Evolutionary conservation across 2,329 filamentous ascomycete species (phyloP).

Genomic region (Cytospora mali): DNA sequence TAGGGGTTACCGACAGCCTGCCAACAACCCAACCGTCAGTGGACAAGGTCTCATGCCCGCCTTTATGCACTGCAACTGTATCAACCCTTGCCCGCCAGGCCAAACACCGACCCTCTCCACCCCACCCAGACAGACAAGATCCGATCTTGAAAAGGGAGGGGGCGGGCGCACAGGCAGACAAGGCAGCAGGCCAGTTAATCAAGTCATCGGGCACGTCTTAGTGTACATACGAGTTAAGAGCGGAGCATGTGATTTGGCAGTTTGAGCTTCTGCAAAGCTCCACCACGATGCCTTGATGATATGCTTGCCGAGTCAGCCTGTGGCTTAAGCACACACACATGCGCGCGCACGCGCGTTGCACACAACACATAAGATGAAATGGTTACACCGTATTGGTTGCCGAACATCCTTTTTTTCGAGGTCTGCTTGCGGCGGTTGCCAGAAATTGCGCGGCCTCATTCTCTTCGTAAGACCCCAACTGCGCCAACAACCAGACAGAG

Average conservation of each 20-base stretch:
- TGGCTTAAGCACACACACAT: background rate
- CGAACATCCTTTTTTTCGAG: background rate
- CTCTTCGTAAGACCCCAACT: too few species aligned
- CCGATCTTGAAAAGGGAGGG: too few species aligned
- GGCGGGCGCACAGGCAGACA: too few species aligned
- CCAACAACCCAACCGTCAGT: background rate
- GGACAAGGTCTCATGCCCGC: constrained; percentile 11
- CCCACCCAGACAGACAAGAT: background rate
- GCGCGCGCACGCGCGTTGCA: too few species aligned
- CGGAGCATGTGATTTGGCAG: too few species aligned
- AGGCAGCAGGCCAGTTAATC: too few species aligned
- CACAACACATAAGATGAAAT: background rate
- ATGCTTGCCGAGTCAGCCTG: too few species aligned
- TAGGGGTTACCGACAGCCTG: background rate
- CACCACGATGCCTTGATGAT: too few species aligned
- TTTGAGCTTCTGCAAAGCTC: too few species aligned
- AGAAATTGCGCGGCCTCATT: background rate
- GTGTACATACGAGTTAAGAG: too few species aligned
- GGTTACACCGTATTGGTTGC: background rate
- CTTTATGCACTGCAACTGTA: constrained; percentile 19
- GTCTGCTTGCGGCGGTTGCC: background rate
- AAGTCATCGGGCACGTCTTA: too few species aligned
- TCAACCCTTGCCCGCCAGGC: background rate
- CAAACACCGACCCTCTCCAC: background rate
- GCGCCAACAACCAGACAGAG: background rate